A percentile compares a stretch with the other conserved stretches of the same genome.
phyloP scores from a whole-genome alignment of 495 filamentous ascomycete species.

The Lophiotrema nucula region DNA sequence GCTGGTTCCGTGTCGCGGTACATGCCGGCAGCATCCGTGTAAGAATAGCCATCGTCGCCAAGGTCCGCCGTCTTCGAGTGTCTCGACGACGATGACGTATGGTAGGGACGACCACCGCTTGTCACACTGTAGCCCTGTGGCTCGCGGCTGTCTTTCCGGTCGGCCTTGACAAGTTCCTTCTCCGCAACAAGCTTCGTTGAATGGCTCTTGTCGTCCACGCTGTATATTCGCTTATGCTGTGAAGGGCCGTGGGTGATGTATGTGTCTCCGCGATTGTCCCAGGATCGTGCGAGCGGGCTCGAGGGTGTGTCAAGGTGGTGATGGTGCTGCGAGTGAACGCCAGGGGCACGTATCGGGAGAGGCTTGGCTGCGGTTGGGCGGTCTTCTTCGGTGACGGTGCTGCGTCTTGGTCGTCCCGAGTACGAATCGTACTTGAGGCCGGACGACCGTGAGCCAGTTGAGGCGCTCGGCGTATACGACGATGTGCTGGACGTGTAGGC shows the following conservation, averaged over 20 bases:
- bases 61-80: conserved; percentile 16
- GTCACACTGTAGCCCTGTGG: conserved; percentile 20
- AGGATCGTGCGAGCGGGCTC: conserved; percentile 28
- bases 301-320: conserved; percentile 12
- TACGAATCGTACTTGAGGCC: conserved; percentile 27
- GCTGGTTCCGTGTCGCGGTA: conserved; percentile 43
- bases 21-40: conserved; percentile 44
- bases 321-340: conserved; percentile 14
- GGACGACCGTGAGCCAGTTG: conserved; percentile 10
- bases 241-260: conserved; percentile 34
- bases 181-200: conserved; percentile 28
- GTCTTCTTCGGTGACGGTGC: conserved; percentile 29
- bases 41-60: conserved; percentile 41
- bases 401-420: conserved; percentile 28
- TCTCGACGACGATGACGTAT: conserved; percentile 30
- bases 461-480: conserved; percentile 20
- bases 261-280: conserved; percentile 25
- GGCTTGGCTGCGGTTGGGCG: conserved; percentile 2
- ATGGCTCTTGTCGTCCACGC: conserved; percentile 37
- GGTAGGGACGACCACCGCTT: conserved; percentile 33
- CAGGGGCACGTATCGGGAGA: conserved; percentile 27
- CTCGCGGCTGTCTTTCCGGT: conserved; percentile 29
- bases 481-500: too few relatives aligned
- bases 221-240: conserved; percentile 43
- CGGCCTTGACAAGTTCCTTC: conserved; percentile 24